Conservation (phyloP, 768 basidiomycete species). For the Pleurotus sapidus region DNA sequence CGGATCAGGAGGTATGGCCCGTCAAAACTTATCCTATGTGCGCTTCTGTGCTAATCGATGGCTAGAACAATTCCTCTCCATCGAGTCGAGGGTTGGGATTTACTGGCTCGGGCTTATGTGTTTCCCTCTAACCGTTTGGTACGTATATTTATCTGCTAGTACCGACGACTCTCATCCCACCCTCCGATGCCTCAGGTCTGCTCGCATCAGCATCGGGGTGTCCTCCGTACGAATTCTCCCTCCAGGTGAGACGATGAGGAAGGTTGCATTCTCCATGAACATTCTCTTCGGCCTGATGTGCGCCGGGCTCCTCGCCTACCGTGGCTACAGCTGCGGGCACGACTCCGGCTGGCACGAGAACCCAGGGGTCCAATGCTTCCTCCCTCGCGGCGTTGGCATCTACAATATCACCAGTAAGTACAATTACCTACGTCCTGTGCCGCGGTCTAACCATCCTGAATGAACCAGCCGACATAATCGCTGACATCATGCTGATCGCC, state of each 20-base stretch:
- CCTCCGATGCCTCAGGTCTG: constrained; percentile 8
- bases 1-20: constrained; percentile 10
- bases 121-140: neutral
- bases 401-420: neutral
- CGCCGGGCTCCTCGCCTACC: neutral
- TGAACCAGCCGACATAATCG: constrained; percentile 13
- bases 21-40: neutral
- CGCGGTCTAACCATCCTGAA: too few relatives aligned
- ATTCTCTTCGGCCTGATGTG: constrained; percentile 1
- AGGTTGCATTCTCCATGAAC: neutral
- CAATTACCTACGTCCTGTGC: neutral
- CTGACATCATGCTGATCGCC: constrained; percentile 13
- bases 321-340: neutral
- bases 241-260: neutral
- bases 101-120: neutral
- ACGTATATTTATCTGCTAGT: neutral
- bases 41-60: neutral
- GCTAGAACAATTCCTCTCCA: neutral
- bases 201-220: constrained; percentile 16
- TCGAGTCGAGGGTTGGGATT: neutral
- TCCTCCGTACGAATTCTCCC: constrained; percentile 13
- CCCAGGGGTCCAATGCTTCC: neutral
- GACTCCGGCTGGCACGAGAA: neutral
- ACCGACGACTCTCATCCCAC: neutral
- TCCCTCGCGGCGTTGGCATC: neutral